Evolutionary conservation across 164 flowering plant species (phyloP).

Genomic region (Pachysandra terminalis): DNA sequence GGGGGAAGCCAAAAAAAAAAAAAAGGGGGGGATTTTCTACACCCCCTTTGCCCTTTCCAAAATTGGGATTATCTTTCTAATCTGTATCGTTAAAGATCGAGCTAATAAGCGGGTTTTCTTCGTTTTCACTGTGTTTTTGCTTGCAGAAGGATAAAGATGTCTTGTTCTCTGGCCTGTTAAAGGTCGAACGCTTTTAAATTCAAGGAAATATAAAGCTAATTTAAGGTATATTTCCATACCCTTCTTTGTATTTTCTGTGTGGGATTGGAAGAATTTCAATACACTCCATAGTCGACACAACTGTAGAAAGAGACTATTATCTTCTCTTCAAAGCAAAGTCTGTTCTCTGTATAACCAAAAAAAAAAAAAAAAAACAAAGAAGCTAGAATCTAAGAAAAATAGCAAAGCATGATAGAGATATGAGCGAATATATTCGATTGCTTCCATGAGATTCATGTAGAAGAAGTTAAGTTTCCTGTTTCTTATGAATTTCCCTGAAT

Average conservation of each 20-base stretch:
- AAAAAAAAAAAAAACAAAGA: too few species aligned
- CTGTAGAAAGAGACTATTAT: conserved; percentile 31
- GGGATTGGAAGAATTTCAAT: conserved; percentile 16
- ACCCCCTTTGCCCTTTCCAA: background rate
- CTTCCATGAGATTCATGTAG: too few species aligned
- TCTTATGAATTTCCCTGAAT: too few species aligned
- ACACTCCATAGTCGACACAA: conserved; percentile 8
- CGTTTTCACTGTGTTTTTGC: background rate
- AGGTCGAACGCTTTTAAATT: background rate
- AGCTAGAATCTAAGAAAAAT: too few species aligned
- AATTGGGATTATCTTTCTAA: background rate
- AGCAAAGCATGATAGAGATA: too few species aligned
- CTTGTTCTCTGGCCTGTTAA: too few species aligned
- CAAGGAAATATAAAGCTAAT: background rate
- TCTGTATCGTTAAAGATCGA: background rate
- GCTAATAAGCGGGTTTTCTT: background rate
- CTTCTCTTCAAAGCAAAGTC: conserved; percentile 80
- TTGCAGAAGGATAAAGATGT: background rate
- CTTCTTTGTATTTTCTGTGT: background rate
- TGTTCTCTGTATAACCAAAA: conserved; percentile 12
- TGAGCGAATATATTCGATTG: too few species aligned
- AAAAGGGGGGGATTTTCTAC: background rate
- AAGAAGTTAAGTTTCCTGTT: too few species aligned
- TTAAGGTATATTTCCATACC: background rate
- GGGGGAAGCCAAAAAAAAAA: background rate